phyloP scores from a whole-genome alignment of 768 basidiomycete genomes.

The Suillus luteus region DNA sequence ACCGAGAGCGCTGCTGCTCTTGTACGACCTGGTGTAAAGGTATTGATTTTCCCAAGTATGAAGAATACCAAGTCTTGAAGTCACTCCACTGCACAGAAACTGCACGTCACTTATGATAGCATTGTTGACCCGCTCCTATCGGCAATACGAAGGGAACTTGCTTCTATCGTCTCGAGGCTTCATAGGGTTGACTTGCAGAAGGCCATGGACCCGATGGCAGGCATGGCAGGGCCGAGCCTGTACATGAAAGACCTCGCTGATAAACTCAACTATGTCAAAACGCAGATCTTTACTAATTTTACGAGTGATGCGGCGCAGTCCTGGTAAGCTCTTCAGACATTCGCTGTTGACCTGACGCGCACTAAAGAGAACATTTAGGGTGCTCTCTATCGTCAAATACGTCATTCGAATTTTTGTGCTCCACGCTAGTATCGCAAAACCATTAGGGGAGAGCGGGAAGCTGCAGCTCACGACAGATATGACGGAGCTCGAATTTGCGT shows the following conservation, averaged over 20 bases:
- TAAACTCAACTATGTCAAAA: constrained; percentile 80
- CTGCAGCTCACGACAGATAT: constrained; percentile 94
- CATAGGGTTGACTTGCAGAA: constrained; percentile 86
- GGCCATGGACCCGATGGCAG: constrained; percentile 62
- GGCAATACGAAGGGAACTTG: constrained; percentile 79
- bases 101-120: constrained; percentile 52
- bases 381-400: constrained; percentile 68
- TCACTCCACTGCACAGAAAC: constrained; percentile 40
- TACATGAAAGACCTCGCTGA: constrained; percentile 94
- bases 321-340: constrained; percentile 54
- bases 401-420: constrained; percentile 86
- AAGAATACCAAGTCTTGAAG: background rate
- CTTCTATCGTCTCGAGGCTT: constrained; percentile 75
- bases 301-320: constrained; percentile 69
- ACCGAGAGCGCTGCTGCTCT: constrained; percentile 55
- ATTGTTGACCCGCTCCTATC: constrained; percentile 63
- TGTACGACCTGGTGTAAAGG: constrained; percentile 60
- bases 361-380: constrained; percentile 41
- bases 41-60: constrained; percentile 34
- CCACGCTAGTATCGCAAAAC: constrained; percentile 91
- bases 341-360: background rate
- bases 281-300: constrained; percentile 75
- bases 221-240: constrained; percentile 55
- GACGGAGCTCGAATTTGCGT: constrained; percentile 92
- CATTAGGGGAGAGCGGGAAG: constrained; percentile 90